Conservation (phyloP, 345 rosid genomes). For the Murraya koenigii region DNA sequence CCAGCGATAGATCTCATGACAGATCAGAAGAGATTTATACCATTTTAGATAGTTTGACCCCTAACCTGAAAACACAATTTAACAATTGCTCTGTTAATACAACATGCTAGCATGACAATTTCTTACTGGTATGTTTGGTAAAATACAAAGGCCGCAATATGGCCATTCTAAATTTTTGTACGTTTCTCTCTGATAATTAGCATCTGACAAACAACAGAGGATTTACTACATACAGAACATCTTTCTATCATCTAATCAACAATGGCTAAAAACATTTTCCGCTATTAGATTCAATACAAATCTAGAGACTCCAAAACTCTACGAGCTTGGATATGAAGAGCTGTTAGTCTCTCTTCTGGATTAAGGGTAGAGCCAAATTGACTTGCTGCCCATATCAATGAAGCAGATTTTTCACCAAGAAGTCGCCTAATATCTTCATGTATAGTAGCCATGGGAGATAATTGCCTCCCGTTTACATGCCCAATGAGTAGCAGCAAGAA, state of each 20-base stretch:
- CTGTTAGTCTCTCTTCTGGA: slow-evolving; percentile 81
- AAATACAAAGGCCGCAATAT: not conserved
- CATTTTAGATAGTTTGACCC: slow-evolving; percentile 40
- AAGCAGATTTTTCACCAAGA: slow-evolving; percentile 91
- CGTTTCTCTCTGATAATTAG: not conserved
- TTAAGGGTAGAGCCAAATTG: slow-evolving; percentile 85
- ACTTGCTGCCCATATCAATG: slow-evolving; percentile 98
- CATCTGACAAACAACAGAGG: not conserved
- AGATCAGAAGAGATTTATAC: slow-evolving; percentile 37
- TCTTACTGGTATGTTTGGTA: not conserved
- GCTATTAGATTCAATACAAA: slow-evolving; percentile 40
- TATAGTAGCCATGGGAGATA: slow-evolving; percentile 74
- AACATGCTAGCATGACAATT: not conserved
- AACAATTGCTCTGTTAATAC: slow-evolving; percentile 4
- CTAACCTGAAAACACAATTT: slow-evolving; percentile 34
- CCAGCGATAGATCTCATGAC: slow-evolving; percentile 43
- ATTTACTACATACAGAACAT: not conserved
- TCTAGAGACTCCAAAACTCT: slow-evolving; percentile 90
- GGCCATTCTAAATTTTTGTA: not conserved
- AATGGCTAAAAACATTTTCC: not conserved
- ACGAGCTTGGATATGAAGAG: slow-evolving; percentile 87
- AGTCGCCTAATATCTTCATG: slow-evolving; percentile 84
- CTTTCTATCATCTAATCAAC: not conserved
- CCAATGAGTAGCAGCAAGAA: slow-evolving; percentile 89
- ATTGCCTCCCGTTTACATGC: slow-evolving; percentile 79